Evolutionary conservation across 2,329 filamentous ascomycete species (phyloP), one percentile per base, ranked within the genome.

Genomic region (Neospermospora avenae): DNA sequence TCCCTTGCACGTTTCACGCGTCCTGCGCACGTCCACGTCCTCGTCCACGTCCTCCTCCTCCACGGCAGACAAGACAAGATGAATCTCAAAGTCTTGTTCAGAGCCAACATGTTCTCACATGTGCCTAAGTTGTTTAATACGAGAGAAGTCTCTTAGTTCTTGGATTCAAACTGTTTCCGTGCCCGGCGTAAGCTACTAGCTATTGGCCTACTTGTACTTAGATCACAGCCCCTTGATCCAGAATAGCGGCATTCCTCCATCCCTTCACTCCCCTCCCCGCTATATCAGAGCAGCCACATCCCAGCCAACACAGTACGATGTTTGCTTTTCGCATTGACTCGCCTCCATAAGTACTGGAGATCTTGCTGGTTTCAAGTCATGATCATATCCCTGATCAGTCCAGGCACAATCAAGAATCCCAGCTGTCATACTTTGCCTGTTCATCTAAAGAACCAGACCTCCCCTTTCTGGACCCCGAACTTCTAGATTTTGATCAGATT

Each of bases 241-340:
- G n/a, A 35, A 35, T 51, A 51, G 48, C 48, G 11, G 3, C 41
- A 39, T 14, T 22, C 34, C 57, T 31, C 41, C 34, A 22, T 57
- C 22, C 35, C 25, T 51, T 20, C 44, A 3, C 48, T 28, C n/a
- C 42, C 20, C 57, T 25, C 41, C 28, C 28, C 54, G 37, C n/a
- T n/a, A n/a, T 39, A 13, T 39, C 39, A 13, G 37, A 34, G 25
- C 20, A 46, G 49, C 25, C 25, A 13, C 42, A 20, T 22, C 34
- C 31, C 39, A 59, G 46, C 58, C 61, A 61, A 59, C 59, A 39
- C 46, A 24, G 53, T 4, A 59, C 41, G 35, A 28, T 37, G 44
- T 45, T 34, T 20, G 39, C 54, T 56, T 22, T 53, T 56, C 53
- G 59, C 58, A 58, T 63, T 63, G 61, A 63, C 54, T 58, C 37